phyloP scores from a whole-genome alignment of 441 rosid species.

The Gossypium schwendimanii region DNA sequence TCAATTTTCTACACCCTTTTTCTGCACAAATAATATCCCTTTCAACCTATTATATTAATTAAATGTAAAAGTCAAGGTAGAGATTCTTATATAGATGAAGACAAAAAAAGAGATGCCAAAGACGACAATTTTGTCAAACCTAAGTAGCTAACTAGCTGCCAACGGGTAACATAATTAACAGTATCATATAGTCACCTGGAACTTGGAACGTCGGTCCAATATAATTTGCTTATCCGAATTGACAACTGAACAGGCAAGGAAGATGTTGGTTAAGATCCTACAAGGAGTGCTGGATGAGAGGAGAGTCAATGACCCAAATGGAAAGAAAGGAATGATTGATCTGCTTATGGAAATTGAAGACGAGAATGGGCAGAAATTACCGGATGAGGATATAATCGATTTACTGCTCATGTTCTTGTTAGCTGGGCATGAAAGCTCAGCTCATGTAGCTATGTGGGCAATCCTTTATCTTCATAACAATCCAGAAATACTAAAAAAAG shows the following conservation, averaged over 20 bases:
- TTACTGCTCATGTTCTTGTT: conserved; percentile 17
- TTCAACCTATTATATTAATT: neutral
- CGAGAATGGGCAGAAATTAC: conserved; percentile 15
- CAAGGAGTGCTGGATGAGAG: conserved; percentile 18
- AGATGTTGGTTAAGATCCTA: conserved; percentile 16
- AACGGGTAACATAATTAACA: no score
- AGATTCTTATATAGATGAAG: neutral
- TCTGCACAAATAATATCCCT: neutral
- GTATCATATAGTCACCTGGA: no score
- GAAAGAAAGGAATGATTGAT: conserved; percentile 19
- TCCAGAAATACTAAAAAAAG: conserved; percentile 17
- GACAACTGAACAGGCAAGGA: conserved; percentile 13
- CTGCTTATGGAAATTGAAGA: conserved; percentile 22
- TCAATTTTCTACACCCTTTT: neutral
- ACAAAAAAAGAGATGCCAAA: neutral
- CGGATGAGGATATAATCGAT: conserved; percentile 18
- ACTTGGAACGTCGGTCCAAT: no score
- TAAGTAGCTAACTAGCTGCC: neutral
- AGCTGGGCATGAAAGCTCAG: conserved; percentile 27
- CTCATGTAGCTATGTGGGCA: conserved; percentile 26
- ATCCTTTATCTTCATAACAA: conserved; percentile 10
- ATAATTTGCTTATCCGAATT: neutral
- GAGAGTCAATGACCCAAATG: neutral
- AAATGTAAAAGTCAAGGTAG: neutral
- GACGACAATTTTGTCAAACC: neutral